Percentiles rank a stretch among this genome's conserved stretches.
phyloP scores from a whole-genome alignment of 2,329 filamentous ascomycete species.

The Ambrosiella xylebori region DNA sequence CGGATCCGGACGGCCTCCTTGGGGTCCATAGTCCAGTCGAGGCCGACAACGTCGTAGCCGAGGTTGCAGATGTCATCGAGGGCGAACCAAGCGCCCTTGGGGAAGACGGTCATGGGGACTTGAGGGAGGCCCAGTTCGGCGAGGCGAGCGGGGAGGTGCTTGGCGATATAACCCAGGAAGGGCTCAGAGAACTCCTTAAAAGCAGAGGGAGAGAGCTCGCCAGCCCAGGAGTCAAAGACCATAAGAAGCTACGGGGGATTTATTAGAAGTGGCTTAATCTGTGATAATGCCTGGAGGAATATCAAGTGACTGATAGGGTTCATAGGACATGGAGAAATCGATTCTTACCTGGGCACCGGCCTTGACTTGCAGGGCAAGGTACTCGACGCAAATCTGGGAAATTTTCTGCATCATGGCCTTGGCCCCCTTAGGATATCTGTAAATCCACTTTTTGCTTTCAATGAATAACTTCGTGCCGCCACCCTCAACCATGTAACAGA shows the following conservation, averaged over 20 bases:
- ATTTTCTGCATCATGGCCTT: constrained; percentile 80
- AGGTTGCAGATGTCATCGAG: constrained; percentile 73
- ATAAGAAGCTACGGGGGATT: constrained; percentile 50
- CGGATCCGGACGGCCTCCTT: constrained; percentile 68
- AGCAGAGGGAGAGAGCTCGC: constrained; percentile 68
- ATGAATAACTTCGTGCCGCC: constrained; percentile 91
- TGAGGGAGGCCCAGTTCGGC: constrained; percentile 55
- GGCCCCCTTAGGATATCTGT: constrained; percentile 65
- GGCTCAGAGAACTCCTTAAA: constrained; percentile 79
- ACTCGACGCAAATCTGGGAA: constrained; percentile 83
- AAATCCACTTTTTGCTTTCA: constrained; percentile 92
- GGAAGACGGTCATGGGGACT: constrained; percentile 95
- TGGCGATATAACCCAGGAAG: constrained; percentile 68
- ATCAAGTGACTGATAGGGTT: not conserved
- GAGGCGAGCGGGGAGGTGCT: constrained; percentile 59
- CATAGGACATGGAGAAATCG: not conserved
- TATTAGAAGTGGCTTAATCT: not conserved
- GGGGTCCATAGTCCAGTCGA: constrained; percentile 90
- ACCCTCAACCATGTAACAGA: constrained; percentile 99
- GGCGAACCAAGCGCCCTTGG: constrained; percentile 93
- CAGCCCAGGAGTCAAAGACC: constrained; percentile 97
- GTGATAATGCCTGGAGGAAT: not conserved
- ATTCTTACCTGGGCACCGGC: constrained; percentile 66
- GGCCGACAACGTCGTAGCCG: constrained; percentile 81
- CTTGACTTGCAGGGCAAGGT: constrained; percentile 77